Evolutionary conservation across 192 early-diverging fungal genomes (phyloP), one percentile per base, ranked within the genome.

Genomic region (Podochytrium sp.): DNA sequence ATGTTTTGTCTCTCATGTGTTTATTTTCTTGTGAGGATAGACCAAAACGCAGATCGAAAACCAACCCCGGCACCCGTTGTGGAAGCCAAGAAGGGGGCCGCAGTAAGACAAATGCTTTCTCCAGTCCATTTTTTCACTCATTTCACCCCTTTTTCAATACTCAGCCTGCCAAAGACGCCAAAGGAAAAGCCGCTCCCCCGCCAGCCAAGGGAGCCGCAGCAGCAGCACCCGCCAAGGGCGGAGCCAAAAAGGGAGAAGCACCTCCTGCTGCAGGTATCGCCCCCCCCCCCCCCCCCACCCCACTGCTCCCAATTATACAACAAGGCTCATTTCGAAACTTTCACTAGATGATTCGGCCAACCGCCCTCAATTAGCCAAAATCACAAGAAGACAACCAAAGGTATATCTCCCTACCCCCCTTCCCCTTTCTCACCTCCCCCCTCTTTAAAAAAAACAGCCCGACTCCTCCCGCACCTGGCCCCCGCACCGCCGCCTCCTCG

Each of bases 91-190:
- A 59, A 75, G 58, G 64, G 64, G 16, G 38, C 34, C 6, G 53
- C 63, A 18, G 58, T 62, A 25, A 35, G 33, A 16, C 1, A 41
- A 30, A 67, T 16, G 20, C 3, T 68, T 47, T 59, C n/a, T 43
- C 23, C 32, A 29, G 7, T 25, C 7, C 25, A 58, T 75, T 57
- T 34, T 70, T 0, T 62, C 74, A 41, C 20, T 78, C 39, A 62
- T 29, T 37, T 62, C 6, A 69, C 66, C 55, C 58, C 62, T 25
- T 12, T 5, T 37, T 38, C 47, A 55, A 0, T 1, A 27, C n/a
- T 43, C 61, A 75, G 74, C 49, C 74, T 25, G 63, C 52, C 14
- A 75, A 75, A 67, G 74, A 75, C 65, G 64, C 74, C 10, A 75
- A 75, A 35, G 65, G 65, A 1, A 65, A 63, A 40, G 65, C 63